These are phyloP conservation scores for Hypoxylon rickii DNA, from an alignment of 495 filamentous ascomycete species.

Conservation along the genomic window DNA sequence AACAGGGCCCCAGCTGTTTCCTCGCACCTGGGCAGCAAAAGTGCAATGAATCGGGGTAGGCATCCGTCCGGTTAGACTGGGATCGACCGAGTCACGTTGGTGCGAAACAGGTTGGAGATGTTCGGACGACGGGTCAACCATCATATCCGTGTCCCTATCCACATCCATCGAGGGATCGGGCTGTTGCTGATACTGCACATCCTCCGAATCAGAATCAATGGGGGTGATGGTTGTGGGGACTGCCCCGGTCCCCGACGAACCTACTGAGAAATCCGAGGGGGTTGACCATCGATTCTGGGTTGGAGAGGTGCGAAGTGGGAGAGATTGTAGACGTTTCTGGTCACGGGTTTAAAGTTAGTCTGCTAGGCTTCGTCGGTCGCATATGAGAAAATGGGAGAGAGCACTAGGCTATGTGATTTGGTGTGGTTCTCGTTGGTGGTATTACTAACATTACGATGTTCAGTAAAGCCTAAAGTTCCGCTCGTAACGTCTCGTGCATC, in stretches of 20 bases:
- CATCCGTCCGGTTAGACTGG: slow-evolving; percentile 48
- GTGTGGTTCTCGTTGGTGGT: background rate
- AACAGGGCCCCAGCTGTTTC: slow-evolving; percentile 45
- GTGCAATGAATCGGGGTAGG: slow-evolving; percentile 60
- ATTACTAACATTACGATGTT: slow-evolving; percentile 53
- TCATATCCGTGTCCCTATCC: slow-evolving; percentile 62
- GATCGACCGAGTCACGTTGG: slow-evolving; percentile 28
- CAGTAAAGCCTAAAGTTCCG: slow-evolving; percentile 48
- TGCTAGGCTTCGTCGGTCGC: no score
- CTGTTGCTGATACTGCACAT: slow-evolving; percentile 32
- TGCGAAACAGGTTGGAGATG: slow-evolving; percentile 40
- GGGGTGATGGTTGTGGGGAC: slow-evolving; percentile 43
- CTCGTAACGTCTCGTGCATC: slow-evolving; percentile 15
- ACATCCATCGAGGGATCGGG: slow-evolving; percentile 31
- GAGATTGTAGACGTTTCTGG: slow-evolving; percentile 54
- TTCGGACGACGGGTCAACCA: slow-evolving; percentile 40
- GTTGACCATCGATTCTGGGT: slow-evolving; percentile 45
- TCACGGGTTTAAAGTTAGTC: slow-evolving; percentile 6
- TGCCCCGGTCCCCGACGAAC: slow-evolving; percentile 15
- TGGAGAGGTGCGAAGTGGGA: slow-evolving; percentile 50
- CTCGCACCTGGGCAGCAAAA: slow-evolving; percentile 52
- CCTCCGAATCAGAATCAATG: slow-evolving; percentile 42
- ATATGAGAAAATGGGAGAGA: background rate
- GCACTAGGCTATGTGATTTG: background rate
- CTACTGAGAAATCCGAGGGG: slow-evolving; percentile 38